Conservation (phyloP, 2,329 filamentous ascomycete genomes). For the Fusarium virguliforme region DNA sequence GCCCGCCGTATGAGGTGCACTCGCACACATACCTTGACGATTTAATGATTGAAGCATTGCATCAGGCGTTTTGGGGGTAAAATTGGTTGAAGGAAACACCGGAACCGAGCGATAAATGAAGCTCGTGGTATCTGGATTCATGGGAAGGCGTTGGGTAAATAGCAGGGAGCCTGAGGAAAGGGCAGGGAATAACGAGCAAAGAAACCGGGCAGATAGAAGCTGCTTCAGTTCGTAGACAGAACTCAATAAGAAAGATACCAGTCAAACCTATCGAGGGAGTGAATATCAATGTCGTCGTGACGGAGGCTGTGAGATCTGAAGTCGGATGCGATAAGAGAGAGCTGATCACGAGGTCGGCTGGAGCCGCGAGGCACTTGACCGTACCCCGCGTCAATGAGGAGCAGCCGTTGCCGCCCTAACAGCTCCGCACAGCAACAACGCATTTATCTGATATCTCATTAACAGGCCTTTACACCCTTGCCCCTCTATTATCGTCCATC, state of each 20-base stretch:
- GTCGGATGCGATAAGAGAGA: conserved; percentile 37
- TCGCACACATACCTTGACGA: conserved; percentile 49
- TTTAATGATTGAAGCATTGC: conserved; percentile 52
- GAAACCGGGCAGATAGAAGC: conserved; percentile 30
- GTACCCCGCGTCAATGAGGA: conserved; percentile 48
- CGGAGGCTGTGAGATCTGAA: conserved; percentile 29
- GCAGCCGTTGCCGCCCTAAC: conserved; percentile 38
- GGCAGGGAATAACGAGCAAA: conserved; percentile 32
- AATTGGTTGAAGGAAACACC: conserved; percentile 31
- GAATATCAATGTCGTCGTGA: conserved; percentile 18
- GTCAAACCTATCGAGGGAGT: conserved; percentile 11
- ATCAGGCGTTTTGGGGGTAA: conserved; percentile 49
- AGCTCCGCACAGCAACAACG: conserved; percentile 8
- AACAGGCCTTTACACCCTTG: conserved; percentile 26
- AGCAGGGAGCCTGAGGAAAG: conserved; percentile 22
- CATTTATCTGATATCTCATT: conserved; percentile 25
- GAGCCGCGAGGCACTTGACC: conserved; percentile 34
- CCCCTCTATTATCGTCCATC: conserved; percentile 27
- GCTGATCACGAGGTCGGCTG: conserved; percentile 45
- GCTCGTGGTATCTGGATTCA: conserved; percentile 34
- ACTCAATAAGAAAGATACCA: conserved; percentile 33
- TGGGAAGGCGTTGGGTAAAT: conserved; percentile 47
- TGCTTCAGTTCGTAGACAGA: conserved; percentile 36
- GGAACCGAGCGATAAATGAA: conserved; percentile 25
- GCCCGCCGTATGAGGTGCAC: conserved; percentile 50